Conservation (phyloP, 257 asterid genomes). For the Primulina tabacum region DNA sequence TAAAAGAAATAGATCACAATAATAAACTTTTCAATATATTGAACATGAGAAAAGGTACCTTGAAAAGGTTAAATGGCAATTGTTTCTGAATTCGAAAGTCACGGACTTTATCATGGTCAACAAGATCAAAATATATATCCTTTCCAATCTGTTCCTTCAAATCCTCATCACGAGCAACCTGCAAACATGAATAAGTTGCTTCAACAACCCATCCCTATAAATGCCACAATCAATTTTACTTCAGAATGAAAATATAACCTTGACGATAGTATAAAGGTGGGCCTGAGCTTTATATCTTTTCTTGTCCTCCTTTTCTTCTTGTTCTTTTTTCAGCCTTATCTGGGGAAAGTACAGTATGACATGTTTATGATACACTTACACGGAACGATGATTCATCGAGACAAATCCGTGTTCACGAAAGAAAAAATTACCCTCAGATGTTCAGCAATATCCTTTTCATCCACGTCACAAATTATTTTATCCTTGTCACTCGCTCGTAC, state of each 20-base stretch:
- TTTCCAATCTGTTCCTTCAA: conserved; percentile 88
- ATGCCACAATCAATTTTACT: conserved; percentile 14
- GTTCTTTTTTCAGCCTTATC: conserved; percentile 95
- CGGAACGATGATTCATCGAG: conserved; percentile 5
- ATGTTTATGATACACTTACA: conserved; percentile 9
- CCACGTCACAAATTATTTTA: conserved; percentile 92
- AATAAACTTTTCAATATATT: conserved; percentile 19
- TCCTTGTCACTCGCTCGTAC: conserved; percentile 95
- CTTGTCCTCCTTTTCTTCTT: conserved; percentile 96
- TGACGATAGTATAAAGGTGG: conserved; percentile 89
- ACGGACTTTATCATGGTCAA: conserved; percentile 94
- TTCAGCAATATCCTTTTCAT: conserved; percentile 97
- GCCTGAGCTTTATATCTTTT: conserved; percentile 92
- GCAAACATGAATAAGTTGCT: conserved; percentile 26
- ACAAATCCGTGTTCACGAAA: conserved; percentile 16
- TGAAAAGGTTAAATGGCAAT: conserved; percentile 70
- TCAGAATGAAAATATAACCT: conserved; percentile 45
- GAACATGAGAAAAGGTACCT: conserved; percentile 49
- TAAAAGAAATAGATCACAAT: conserved; percentile 8
- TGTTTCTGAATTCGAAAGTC: conserved; percentile 93
- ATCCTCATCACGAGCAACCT: conserved; percentile 99
- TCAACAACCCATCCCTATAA: conserved; percentile 23
- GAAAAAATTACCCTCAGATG: conserved; percentile 76
- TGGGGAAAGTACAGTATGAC: conserved; percentile 34
- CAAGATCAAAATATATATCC: conserved; percentile 86